These are phyloP conservation scores for Bryoglossum gracile DNA, from an alignment of 495 filamentous ascomycete genomes.

Conservation along the genomic window DNA sequence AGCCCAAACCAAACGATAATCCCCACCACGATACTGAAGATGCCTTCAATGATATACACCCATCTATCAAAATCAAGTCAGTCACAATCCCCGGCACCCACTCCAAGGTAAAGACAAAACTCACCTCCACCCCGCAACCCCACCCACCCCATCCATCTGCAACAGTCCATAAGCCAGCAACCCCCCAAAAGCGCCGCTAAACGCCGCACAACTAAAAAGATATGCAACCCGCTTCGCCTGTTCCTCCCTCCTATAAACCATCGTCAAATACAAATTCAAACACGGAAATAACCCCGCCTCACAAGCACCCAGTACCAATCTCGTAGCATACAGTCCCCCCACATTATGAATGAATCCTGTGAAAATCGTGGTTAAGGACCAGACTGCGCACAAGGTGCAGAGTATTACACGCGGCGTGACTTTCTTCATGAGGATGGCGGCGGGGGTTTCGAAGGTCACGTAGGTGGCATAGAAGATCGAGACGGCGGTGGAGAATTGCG, in stretches of 20 bases:
- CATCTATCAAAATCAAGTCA: slow-evolving; percentile 25
- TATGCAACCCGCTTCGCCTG: slow-evolving; percentile 68
- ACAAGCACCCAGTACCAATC: slow-evolving; percentile 54
- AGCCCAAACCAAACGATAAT: slow-evolving; percentile 40
- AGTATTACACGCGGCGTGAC: slow-evolving; percentile 40
- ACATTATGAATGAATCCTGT: slow-evolving; percentile 58
- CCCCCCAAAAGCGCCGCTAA: slow-evolving; percentile 71
- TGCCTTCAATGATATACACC: slow-evolving; percentile 51
- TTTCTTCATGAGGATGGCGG: slow-evolving; percentile 39
- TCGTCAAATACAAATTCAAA: slow-evolving; percentile 59
- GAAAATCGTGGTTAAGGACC: slow-evolving; percentile 66
- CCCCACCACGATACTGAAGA: slow-evolving; percentile 42
- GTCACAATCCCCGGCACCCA: not conserved
- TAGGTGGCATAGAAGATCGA: slow-evolving; percentile 49
- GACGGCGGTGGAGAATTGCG: slow-evolving; percentile 40
- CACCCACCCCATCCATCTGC: slow-evolving; percentile 48
- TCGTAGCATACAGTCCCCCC: slow-evolving; percentile 45
- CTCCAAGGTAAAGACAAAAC: not conserved
- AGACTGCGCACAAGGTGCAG: slow-evolving; percentile 52
- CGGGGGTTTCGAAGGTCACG: slow-evolving; percentile 38
- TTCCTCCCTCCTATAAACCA: slow-evolving; percentile 70
- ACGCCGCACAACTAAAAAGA: slow-evolving; percentile 67
- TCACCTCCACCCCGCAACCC: slow-evolving; percentile 45
- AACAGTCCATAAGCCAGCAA: slow-evolving; percentile 64
- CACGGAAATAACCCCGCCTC: slow-evolving; percentile 70